Evolutionary conservation across 2,329 filamentous ascomycete genomes (phyloP).

Genomic region (Aureobasidium sp.): DNA sequence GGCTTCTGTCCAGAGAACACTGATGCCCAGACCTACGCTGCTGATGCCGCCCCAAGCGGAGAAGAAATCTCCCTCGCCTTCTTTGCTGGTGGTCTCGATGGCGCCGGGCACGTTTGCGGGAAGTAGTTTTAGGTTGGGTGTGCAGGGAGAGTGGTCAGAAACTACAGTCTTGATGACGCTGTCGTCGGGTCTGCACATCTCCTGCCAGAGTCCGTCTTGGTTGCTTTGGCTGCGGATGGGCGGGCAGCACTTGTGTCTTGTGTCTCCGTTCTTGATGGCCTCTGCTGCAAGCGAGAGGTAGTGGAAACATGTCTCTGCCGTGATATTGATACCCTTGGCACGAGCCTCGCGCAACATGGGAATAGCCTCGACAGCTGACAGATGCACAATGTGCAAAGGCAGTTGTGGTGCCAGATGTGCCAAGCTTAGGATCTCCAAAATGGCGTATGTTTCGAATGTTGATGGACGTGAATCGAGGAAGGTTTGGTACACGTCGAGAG

Average conservation of each 20-base stretch:
- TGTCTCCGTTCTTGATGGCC: constrained; percentile 74
- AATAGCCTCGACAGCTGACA: constrained; percentile 55
- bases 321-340: constrained; percentile 68
- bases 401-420: constrained; percentile 72
- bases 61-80: constrained; percentile 74
- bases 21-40: constrained; percentile 83
- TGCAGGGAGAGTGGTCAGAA: constrained; percentile 93
- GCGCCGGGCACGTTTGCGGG: constrained; percentile 57
- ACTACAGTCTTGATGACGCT: constrained; percentile 88
- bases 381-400: constrained; percentile 85
- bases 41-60: constrained; percentile 94
- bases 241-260: constrained; percentile 89
- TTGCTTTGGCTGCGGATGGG: constrained; percentile 77
- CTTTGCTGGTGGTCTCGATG: constrained; percentile 23
- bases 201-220: constrained; percentile 79
- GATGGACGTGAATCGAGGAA: constrained; percentile 88
- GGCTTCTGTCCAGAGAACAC: constrained; percentile 78
- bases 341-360: constrained; percentile 53
- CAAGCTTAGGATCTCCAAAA: constrained; percentile 76
- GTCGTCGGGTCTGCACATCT: constrained; percentile 55
- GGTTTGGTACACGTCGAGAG: constrained; percentile 71
- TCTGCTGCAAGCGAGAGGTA: constrained; percentile 82
- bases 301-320: constrained; percentile 92
- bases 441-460: constrained; percentile 82
- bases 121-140: constrained; percentile 84